Evolutionary conservation across 208 protist genomes (phyloP).

Genomic region (Acanthamoeba divionensis): DNA sequence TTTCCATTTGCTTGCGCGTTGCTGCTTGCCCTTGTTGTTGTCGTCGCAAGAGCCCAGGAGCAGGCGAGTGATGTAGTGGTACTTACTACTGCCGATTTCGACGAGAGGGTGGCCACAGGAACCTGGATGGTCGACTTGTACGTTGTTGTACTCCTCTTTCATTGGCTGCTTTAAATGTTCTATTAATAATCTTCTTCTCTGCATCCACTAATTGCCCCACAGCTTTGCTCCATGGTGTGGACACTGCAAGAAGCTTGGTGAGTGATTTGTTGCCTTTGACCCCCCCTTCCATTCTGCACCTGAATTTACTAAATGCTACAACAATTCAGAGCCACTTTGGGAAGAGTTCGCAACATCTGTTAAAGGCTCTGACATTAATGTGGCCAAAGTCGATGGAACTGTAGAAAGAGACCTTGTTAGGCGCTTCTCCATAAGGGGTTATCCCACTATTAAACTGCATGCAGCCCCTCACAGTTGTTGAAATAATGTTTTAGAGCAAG

Average conservation of each 20-base stretch:
- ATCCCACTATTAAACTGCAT: slow-evolving; percentile 30
- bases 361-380: not conserved
- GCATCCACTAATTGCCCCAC: not conserved
- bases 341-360: not conserved
- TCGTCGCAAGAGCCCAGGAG: too few species aligned
- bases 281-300: not conserved
- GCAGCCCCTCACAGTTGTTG: not conserved
- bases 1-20: too few species aligned
- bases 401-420: not conserved
- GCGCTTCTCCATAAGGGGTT: slow-evolving; percentile 21
- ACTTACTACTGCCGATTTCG: not conserved
- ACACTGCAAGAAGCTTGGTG: slow-evolving; percentile 27
- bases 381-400: slow-evolving; percentile 15
- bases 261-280: not conserved
- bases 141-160: not conserved
- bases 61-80: slow-evolving; percentile 13
- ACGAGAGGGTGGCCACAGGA: not conserved
- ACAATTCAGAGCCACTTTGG: not conserved
- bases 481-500: not conserved
- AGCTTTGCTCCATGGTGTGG: slow-evolving; percentile 52
- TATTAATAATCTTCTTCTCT: not conserved
- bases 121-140: slow-evolving; percentile 46
- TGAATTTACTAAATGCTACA: not conserved
- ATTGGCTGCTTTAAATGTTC: not conserved
- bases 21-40: too few species aligned